These are phyloP conservation scores for Escallonia herrerae DNA, from an alignment of 129 eudicot species.

Conservation along the genomic window DNA sequence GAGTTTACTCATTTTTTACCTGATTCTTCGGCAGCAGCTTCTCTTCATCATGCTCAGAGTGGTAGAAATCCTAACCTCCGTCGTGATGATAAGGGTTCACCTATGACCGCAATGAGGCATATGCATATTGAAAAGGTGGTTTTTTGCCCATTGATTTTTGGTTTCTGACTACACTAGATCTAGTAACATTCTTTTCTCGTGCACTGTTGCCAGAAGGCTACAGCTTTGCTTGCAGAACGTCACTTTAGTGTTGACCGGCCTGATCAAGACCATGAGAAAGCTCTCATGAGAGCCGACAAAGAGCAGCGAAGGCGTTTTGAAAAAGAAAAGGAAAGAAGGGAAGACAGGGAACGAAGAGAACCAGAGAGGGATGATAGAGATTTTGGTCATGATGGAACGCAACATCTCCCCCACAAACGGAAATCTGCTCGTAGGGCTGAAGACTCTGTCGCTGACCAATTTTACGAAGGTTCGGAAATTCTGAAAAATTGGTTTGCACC, in stretches of 20 bases:
- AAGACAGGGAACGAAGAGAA: constrained; percentile 35
- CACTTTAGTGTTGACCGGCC: constrained; percentile 36
- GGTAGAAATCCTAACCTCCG: constrained; percentile 28
- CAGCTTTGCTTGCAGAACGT: constrained; percentile 34
- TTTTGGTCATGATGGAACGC: constrained; percentile 19
- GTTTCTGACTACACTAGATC: constrained; percentile 6
- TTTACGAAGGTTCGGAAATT: constrained; percentile 39
- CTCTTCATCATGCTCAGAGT: constrained; percentile 30
- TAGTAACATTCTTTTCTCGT: constrained; percentile 11
- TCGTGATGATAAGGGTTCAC: constrained; percentile 38
- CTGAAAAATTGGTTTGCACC: constrained; percentile 10
- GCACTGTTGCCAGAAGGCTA: constrained; percentile 32
- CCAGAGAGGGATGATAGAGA: constrained; percentile 34
- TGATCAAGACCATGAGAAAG: constrained; percentile 32
- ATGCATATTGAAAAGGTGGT: constrained; percentile 46
- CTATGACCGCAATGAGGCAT: constrained; percentile 32
- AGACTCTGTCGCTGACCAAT: constrained; percentile 43
- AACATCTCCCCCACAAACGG: constrained; percentile 25
- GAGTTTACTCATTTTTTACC: constrained; percentile 80
- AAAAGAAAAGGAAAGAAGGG: constrained; percentile 42
- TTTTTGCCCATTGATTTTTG: not conserved
- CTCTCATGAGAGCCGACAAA: constrained; percentile 34
- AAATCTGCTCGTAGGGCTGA: constrained; percentile 44
- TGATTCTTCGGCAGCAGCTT: constrained; percentile 37
- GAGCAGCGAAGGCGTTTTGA: constrained; percentile 36